A percentile compares a stretch with the other conserved stretches of the same genome.
These are phyloP conservation scores for Trichoderma aggressivum DNA, from an alignment of 2,329 filamentous ascomycete genomes.

Conservation along the genomic window DNA sequence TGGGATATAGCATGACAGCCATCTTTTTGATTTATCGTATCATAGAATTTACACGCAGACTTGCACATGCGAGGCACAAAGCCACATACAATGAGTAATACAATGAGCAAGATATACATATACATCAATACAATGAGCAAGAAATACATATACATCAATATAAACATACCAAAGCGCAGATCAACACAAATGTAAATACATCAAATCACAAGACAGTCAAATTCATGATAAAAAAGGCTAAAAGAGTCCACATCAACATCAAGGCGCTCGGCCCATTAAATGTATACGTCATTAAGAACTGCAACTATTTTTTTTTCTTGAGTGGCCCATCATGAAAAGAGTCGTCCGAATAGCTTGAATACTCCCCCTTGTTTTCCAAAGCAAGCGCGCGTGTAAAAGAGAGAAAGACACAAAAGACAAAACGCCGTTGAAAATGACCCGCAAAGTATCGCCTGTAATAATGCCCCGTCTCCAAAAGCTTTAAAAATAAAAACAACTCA, in stretches of 20 bases:
- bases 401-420: slow-evolving; percentile 5
- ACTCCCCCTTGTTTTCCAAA: slow-evolving; percentile 14
- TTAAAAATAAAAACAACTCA: not conserved
- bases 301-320: slow-evolving; percentile 14
- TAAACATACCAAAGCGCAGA: no score
- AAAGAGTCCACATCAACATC: not conserved
- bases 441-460: slow-evolving; percentile 8
- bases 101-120: not conserved
- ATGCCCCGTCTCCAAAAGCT: slow-evolving; percentile 1
- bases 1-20: not conserved
- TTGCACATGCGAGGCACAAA: not conserved
- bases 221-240: not conserved
- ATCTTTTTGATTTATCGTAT: not conserved
- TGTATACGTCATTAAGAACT: slow-evolving; percentile 20
- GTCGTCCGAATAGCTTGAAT: slow-evolving; percentile 15
- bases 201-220: not conserved
- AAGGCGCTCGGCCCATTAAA: slow-evolving; percentile 17
- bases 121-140: not conserved
- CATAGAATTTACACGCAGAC: not conserved
- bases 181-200: no score
- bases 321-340: slow-evolving; percentile 16
- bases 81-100: not conserved
- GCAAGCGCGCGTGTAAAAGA: not conserved
- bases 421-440: slow-evolving; percentile 16
- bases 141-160: not conserved